Base-by-base conservation (phyloP, 2,329 filamentous ascomycete species). In the Nannizzia gypsea region DNA sequence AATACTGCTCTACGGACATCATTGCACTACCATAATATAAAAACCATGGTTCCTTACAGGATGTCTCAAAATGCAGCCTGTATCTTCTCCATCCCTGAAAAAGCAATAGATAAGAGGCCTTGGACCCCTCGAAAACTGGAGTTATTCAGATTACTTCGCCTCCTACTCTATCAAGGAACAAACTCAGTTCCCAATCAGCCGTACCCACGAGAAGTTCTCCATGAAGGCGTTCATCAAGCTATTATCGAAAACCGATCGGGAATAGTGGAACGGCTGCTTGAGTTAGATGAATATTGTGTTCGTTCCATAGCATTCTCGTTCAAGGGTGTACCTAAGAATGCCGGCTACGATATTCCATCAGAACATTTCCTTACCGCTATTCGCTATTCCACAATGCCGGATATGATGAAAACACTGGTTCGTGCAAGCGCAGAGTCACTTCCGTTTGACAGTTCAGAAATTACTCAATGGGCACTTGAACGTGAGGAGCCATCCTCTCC, bases 191-290 rank as follows among this genome's bases (percentile, higher is more conserved):
- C 50, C 34, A 8, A 31, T 24, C 34, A 28, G 15, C 57, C 26
- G 20, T 26, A 54, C 15, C 57, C 59, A 1, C 57, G 40, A 15
- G 50, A 66, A 2, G 67, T 67, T 0, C 61, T 76, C 1, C 72
- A 75, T n/a, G 62, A 71, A 28, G 75, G 76, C 6, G 71, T 78
- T 55, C 67, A 68, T 26, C 69, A 66, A 2, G 76, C 76, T 8
- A 70, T 78, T 8, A 31, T 65, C 6, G 66, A 70, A 4, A 61
- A 67, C 9, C 72, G 77, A 36, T 31, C 61, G 1, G 58, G 61
- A 3, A 72, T 71, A 0, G 66, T 77, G 3, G 59, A 65, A 4
- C 66, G 66, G 11, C 66, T 78, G 4, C 67, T 77, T 17, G 74
- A 74, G 57, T 64, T 76, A 5, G 72, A 74, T 57, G 70, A 73